A percentile compares a stretch with the other conserved stretches of the same genome.
phyloP scores from a whole-genome alignment of 192 early-diverging fungal species.

The Linnemannia exigua region DNA sequence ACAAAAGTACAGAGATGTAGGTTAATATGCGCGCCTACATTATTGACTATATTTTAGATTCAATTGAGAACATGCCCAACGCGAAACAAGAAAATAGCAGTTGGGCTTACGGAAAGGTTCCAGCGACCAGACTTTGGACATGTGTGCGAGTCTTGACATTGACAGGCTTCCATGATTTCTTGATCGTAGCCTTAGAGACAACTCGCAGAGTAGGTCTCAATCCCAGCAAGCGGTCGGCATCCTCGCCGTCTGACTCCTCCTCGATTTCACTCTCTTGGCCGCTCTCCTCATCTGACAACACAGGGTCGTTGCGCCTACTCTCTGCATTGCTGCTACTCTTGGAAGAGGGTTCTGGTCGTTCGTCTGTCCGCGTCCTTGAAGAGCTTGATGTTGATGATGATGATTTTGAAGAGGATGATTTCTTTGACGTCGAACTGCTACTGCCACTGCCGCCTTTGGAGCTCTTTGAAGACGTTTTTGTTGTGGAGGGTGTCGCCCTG shows the following conservation, averaged over 20 bases:
- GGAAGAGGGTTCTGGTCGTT: background rate
- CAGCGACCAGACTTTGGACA: slow-evolving; percentile 25
- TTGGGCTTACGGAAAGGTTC: slow-evolving; percentile 37
- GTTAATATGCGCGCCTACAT: background rate
- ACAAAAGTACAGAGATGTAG: background rate
- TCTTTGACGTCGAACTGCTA: background rate
- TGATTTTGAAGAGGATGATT: background rate
- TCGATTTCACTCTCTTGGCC: background rate
- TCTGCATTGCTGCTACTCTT: background rate
- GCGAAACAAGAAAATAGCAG: too few relatives aligned
- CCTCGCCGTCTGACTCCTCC: slow-evolving; percentile 24
- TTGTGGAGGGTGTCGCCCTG: background rate
- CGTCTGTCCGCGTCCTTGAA: background rate
- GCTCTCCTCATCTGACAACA: slow-evolving; percentile 40
- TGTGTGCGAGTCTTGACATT: slow-evolving; percentile 40
- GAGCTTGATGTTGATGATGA: background rate
- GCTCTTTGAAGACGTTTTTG: background rate
- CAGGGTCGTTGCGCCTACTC: background rate
- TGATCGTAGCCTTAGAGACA: slow-evolving; percentile 35
- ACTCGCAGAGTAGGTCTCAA: slow-evolving; percentile 38
- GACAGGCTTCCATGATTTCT: slow-evolving; percentile 37
- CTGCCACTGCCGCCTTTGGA: background rate
- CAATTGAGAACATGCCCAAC: background rate
- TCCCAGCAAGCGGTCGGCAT: slow-evolving; percentile 26
- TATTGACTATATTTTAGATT: too few relatives aligned